Conservation (phyloP, 2,329 filamentous ascomycete genomes). For the Penicillium psychrosexuale region DNA sequence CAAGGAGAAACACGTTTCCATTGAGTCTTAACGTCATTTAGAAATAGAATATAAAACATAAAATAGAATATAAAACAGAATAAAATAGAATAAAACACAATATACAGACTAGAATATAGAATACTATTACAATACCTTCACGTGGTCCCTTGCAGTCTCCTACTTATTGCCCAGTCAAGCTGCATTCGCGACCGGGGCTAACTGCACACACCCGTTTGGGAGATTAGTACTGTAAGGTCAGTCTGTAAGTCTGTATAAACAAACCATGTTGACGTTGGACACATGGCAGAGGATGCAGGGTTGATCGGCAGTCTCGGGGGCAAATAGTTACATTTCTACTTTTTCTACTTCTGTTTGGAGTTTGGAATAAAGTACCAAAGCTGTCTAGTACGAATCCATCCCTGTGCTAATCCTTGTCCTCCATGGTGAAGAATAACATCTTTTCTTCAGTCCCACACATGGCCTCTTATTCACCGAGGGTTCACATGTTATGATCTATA, state of each 20-base stretch:
- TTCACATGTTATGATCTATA: background rate
- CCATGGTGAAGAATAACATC: background rate
- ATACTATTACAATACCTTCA: slow-evolving; percentile 5
- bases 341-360: background rate
- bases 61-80: no score
- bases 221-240: background rate
- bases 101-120: background rate
- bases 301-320: background rate
- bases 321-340: background rate
- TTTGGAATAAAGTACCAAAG: background rate
- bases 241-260: background rate
- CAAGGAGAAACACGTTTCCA: slow-evolving; percentile 10
- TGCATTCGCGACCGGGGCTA: slow-evolving; percentile 6
- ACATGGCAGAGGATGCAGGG: slow-evolving; percentile 18
- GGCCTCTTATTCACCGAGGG: background rate
- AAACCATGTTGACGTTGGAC: slow-evolving; percentile 11
- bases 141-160: slow-evolving; percentile 6
- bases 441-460: background rate
- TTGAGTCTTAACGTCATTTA: slow-evolving; percentile 6
- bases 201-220: slow-evolving; percentile 3
- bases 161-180: slow-evolving; percentile 1
- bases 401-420: background rate
- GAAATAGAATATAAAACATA: background rate
- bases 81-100: no score
- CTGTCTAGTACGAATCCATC: background rate